phyloP scores from a whole-genome alignment of 805 yeast species.

The Kuraishia floccosa region DNA sequence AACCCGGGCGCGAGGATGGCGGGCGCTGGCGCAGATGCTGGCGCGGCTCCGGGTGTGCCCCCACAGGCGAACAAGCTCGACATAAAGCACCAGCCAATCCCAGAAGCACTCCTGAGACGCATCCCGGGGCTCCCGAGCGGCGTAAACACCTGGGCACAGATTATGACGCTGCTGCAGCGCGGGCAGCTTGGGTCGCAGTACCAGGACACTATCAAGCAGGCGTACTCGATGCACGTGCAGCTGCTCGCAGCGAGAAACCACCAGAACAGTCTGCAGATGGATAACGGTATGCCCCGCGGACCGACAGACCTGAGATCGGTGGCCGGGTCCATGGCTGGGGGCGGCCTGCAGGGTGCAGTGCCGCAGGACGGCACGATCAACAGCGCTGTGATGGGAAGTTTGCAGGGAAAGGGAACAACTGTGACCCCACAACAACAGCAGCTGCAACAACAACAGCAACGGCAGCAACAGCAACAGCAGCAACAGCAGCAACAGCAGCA shows the following conservation, averaged over 20 bases:
- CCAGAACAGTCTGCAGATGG: constrained; percentile 1
- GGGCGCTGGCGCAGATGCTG: too few species aligned
- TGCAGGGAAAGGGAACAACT: constrained; percentile 7
- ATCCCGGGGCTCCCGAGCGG: constrained; percentile 73
- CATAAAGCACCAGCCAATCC: constrained; percentile 61
- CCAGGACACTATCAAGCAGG: constrained; percentile 48
- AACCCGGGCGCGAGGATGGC: constrained; percentile 13
- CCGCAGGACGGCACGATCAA: constrained; percentile 6
- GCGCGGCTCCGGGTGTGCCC: constrained; percentile 5
- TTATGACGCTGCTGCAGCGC: constrained; percentile 50
- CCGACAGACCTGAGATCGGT: too few species aligned
- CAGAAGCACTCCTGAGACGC: constrained; percentile 48
- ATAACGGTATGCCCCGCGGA: too few species aligned
- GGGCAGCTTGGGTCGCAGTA: constrained; percentile 48
- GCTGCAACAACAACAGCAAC: constrained; percentile 8
- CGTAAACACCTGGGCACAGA: constrained; percentile 72
- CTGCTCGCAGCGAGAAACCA: constrained; percentile 4
- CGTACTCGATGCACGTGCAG: constrained; percentile 35
- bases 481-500: constrained; percentile 2
- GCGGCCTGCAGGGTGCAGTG: too few species aligned
- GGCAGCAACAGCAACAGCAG: constrained; percentile 7
- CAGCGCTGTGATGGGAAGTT: constrained; percentile 6
- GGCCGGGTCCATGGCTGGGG: too few species aligned
- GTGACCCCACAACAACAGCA: constrained; percentile 3
- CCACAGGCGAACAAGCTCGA: constrained; percentile 14